Evolutionary conservation across 768 basidiomycete genomes (phyloP).

Genomic region (Termitomyces heimii): DNA sequence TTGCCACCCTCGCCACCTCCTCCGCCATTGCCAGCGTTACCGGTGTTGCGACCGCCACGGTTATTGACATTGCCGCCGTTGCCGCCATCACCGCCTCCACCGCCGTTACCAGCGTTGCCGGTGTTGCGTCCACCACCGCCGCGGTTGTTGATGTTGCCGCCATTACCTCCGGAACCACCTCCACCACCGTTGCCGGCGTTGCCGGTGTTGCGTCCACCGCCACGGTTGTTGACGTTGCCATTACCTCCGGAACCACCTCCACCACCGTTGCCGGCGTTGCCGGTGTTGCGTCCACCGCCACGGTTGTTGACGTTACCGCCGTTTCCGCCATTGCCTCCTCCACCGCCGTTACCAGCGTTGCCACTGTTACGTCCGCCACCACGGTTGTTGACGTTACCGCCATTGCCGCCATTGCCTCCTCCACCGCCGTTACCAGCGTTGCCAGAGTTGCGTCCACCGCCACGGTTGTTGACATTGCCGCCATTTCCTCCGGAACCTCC

Average conservation of each 20-base stretch:
- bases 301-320: not conserved
- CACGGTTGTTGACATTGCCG: slow-evolving; percentile 1
- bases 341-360: slow-evolving; percentile 2
- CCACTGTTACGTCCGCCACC: not conserved
- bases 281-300: not conserved
- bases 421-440: slow-evolving; percentile 2
- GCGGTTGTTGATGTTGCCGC: slow-evolving; percentile 1
- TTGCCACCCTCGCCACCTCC: not conserved
- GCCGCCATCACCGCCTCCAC: not conserved
- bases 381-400: not conserved
- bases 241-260: not conserved
- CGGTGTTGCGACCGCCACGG: not conserved
- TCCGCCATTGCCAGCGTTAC: not conserved
- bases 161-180: not conserved
- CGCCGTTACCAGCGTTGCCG: not conserved
- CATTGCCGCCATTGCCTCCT: not conserved
- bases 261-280: not conserved
- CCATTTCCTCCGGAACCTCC: slow-evolving; percentile 1
- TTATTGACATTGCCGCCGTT: slow-evolving; percentile 3
- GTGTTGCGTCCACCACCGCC: not conserved
- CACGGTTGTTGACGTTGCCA: not conserved
- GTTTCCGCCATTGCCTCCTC: not conserved
- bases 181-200: slow-evolving; percentile 4
- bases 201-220: not conserved
- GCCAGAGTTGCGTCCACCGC: not conserved